Evolutionary conservation across 768 basidiomycete species (phyloP).

Genomic region (Xanthoconium stramineum): DNA sequence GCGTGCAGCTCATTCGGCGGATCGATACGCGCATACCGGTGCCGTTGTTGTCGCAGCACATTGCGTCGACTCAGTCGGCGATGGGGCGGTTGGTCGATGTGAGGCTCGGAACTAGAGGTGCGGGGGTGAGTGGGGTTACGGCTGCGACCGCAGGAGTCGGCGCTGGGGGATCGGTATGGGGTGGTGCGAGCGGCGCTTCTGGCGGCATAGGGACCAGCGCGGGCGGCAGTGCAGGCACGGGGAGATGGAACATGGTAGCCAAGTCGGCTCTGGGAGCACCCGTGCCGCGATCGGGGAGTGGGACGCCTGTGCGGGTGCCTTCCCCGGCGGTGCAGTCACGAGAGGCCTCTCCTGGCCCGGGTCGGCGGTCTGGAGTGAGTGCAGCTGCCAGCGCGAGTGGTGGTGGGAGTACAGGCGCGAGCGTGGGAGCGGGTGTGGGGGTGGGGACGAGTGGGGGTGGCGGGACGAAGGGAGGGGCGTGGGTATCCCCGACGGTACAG

Average conservation of each 20-base stretch:
- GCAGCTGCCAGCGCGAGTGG: too few species aligned
- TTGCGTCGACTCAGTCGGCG: constrained; percentile 31
- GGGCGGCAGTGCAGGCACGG: too few species aligned
- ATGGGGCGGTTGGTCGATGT: constrained; percentile 64
- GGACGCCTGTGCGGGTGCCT: constrained; percentile 9
- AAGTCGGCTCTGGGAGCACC: constrained; percentile 11
- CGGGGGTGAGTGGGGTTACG: neutral
- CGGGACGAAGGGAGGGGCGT: constrained; percentile 8
- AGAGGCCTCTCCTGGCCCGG: constrained; percentile 11
- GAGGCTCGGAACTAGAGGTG: constrained; percentile 28
- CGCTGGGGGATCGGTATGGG: neutral
- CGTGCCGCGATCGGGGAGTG: constrained; percentile 2
- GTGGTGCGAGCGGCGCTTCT: neutral
- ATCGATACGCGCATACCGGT: constrained; percentile 78
- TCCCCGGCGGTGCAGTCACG: constrained; percentile 10
- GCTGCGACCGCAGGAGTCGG: neutral
- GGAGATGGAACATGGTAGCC: constrained; percentile 21
- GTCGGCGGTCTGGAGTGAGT: neutral
- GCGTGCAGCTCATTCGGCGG: constrained; percentile 78
- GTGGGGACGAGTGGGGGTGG: neutral
- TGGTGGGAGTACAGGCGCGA: neutral
- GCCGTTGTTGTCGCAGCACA: constrained; percentile 60
- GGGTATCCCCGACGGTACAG: constrained; percentile 21
- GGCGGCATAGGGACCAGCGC: neutral
- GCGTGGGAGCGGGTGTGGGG: neutral